A percentile compares a stretch with the other conserved stretches of the same genome.
Conservation (phyloP, 768 basidiomycete species). For the Mycena olivaceomarginata region DNA sequence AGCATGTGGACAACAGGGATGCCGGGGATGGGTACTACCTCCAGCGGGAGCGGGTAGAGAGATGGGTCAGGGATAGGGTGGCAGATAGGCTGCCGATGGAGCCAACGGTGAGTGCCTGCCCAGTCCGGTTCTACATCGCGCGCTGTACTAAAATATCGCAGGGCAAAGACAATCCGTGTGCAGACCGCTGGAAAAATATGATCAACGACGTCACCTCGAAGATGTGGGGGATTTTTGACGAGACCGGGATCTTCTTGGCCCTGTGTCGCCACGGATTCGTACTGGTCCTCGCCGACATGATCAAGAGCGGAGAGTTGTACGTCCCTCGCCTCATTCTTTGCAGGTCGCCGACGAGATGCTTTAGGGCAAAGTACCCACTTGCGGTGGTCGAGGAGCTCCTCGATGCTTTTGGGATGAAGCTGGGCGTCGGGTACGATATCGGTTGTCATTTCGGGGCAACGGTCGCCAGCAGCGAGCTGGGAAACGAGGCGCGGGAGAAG, state of each 20-base stretch:
- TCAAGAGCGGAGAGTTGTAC: slow-evolving; percentile 42
- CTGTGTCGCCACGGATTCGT: slow-evolving; percentile 50
- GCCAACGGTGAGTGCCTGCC: too few species aligned
- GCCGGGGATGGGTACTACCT: too few species aligned
- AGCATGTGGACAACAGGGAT: too few species aligned
- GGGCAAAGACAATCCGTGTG: slow-evolving; percentile 10
- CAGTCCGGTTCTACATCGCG: too few species aligned
- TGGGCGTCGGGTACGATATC: background rate
- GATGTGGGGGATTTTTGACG: slow-evolving; percentile 47
- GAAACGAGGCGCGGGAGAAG: background rate
- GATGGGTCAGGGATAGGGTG: too few species aligned
- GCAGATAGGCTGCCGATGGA: too few species aligned
- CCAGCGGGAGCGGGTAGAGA: too few species aligned
- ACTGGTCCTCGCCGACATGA: slow-evolving; percentile 46
- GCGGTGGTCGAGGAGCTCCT: slow-evolving; percentile 8
- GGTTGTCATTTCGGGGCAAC: background rate
- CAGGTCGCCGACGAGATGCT: too few species aligned
- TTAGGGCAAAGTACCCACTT: slow-evolving; percentile 4
- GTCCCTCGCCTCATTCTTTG: background rate
- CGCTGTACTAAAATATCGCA: too few species aligned
- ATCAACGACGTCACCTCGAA: slow-evolving; percentile 28
- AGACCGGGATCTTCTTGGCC: slow-evolving; percentile 49
- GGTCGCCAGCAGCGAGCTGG: background rate
- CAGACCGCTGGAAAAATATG: slow-evolving; percentile 38
- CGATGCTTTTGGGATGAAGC: slow-evolving; percentile 43